Evolutionary conservation across 495 filamentous ascomycete genomes (phyloP).

Genomic region (Talaromyces ruber): DNA sequence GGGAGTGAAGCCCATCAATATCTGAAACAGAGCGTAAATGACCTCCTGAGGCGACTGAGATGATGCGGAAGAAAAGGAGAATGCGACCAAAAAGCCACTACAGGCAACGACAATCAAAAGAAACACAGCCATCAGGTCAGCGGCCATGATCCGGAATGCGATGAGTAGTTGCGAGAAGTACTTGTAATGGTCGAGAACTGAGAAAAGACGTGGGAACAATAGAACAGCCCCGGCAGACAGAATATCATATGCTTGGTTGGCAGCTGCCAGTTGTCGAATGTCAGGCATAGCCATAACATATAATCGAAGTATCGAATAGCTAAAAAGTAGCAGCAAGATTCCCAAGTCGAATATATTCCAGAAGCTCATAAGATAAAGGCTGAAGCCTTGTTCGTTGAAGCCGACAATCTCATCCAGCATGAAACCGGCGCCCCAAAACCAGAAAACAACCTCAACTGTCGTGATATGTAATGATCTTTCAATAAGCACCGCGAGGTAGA

Average conservation of each 20-base stretch:
- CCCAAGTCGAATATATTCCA: constrained; percentile 94
- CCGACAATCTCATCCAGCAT: constrained; percentile 94
- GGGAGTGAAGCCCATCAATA: constrained; percentile 81
- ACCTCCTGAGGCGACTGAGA: constrained; percentile 53
- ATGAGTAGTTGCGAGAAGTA: constrained; percentile 94
- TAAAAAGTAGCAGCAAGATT: constrained; percentile 75
- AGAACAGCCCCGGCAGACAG: constrained; percentile 83
- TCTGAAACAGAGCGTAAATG: constrained; percentile 86
- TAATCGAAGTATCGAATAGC: constrained; percentile 80
- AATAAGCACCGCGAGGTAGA: constrained; percentile 69
- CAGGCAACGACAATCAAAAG: constrained; percentile 76
- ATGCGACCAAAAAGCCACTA: constrained; percentile 91
- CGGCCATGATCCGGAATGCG: constrained; percentile 85
- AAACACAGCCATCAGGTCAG: constrained; percentile 77
- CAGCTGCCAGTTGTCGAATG: constrained; percentile 52
- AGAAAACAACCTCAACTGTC: constrained; percentile 75
- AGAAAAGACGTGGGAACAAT: constrained; percentile 83
- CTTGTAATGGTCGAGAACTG: constrained; percentile 82
- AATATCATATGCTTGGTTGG: constrained; percentile 76
- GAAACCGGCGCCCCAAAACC: constrained; percentile 94
- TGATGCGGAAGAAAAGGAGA: constrained; percentile 68
- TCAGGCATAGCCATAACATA: constrained; percentile 76
- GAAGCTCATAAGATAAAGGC: constrained; percentile 90
- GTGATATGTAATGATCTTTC: constrained; percentile 69
- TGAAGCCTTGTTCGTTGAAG: constrained; percentile 89